phyloP scores from a whole-genome alignment of 768 basidiomycete species.

The Rhodotorula paludigena region DNA sequence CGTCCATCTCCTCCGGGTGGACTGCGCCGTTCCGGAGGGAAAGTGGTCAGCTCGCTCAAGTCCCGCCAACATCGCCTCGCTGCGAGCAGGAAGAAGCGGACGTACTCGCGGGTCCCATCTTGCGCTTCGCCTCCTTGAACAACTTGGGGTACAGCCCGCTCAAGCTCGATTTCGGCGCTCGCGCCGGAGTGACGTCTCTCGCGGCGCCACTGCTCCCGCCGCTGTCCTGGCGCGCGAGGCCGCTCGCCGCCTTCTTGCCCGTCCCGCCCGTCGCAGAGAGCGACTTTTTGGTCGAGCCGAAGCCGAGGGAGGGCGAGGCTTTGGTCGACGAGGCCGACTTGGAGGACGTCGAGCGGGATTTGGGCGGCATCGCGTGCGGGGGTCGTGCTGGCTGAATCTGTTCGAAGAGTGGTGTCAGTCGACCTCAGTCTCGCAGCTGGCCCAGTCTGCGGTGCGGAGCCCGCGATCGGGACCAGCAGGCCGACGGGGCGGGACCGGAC shows the following conservation, averaged over 20 bases:
- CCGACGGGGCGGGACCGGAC: too few species aligned
- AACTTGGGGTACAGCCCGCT: constrained; percentile 54
- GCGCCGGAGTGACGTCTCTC: neutral
- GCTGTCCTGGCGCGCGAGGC: neutral
- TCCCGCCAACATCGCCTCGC: too few species aligned
- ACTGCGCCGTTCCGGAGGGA: constrained; percentile 2
- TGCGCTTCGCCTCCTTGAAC: constrained; percentile 53
- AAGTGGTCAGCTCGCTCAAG: too few species aligned
- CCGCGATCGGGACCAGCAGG: too few species aligned
- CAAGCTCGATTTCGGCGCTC: neutral
- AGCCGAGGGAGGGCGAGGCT: constrained; percentile 7
- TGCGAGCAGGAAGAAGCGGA: constrained; percentile 21
- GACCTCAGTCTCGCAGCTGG: too few species aligned
- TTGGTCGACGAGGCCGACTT: neutral
- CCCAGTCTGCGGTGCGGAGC: too few species aligned
- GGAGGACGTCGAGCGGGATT: neutral
- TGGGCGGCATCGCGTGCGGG: constrained; percentile 5
- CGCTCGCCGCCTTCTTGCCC: neutral
- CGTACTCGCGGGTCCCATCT: constrained; percentile 66
- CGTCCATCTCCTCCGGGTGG: constrained; percentile 29
- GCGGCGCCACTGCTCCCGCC: neutral
- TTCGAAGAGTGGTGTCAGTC: too few species aligned
- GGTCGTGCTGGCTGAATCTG: too few species aligned
- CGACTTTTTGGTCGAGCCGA: constrained; percentile 9
- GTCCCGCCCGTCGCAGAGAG: neutral